Evolutionary conservation across 1,139 yeast species (phyloP).

Genomic region (Pneumocystis sp.): DNA sequence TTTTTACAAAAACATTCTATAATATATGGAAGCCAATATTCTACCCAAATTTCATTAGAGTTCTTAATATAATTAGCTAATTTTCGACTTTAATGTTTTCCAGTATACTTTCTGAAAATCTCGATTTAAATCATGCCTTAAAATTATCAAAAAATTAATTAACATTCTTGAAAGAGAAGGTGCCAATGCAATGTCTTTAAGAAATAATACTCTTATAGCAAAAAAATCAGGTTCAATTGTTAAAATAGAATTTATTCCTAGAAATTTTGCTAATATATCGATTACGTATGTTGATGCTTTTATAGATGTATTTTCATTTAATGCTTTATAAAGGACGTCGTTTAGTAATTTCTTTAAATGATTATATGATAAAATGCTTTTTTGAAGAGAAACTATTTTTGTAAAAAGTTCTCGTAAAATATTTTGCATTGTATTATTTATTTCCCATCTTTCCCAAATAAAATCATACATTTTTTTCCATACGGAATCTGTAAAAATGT

Average conservation of each 20-base stretch:
- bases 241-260: slow-evolving; percentile 1
- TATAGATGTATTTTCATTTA: slow-evolving; percentile 3
- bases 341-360: neutral
- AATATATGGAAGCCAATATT: neutral
- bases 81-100: neutral
- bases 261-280: slow-evolving; percentile 5
- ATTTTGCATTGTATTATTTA: slow-evolving; percentile 4
- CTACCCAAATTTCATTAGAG: neutral
- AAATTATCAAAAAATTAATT: neutral
- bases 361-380: neutral
- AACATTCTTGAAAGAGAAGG: slow-evolving; percentile 6
- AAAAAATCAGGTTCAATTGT: slow-evolving; percentile 3
- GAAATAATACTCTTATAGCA: slow-evolving; percentile 1
- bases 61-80: neutral
- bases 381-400: slow-evolving; percentile 4
- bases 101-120: neutral
- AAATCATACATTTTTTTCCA: neutral
- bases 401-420: slow-evolving; percentile 5
- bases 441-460: slow-evolving; percentile 5
- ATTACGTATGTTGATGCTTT: slow-evolving; percentile 6
- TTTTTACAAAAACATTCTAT: neutral
- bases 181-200: slow-evolving; percentile 4
- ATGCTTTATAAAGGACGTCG: neutral
- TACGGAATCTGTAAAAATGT: neutral
- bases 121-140: neutral